These are phyloP conservation scores for Vitis amurensis DNA, from an alignment of 164 flowering plant species.

Conservation along the genomic window DNA sequence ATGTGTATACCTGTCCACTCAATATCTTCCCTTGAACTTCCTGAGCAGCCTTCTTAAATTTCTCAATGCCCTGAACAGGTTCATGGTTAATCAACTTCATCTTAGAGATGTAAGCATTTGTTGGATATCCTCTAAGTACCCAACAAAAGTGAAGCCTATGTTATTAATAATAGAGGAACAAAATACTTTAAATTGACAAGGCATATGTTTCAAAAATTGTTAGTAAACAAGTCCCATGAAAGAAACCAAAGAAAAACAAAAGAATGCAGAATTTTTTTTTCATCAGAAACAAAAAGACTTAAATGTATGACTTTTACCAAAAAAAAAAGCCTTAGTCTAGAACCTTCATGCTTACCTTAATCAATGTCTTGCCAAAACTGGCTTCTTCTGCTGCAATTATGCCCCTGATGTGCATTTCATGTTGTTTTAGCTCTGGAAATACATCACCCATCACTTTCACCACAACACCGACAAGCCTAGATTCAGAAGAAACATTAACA, in stretches of 20 bases:
- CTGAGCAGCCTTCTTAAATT: slow-evolving; percentile 88
- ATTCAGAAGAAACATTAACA: slow-evolving; percentile 4
- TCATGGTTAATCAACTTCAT: slow-evolving; percentile 5
- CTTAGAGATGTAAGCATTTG: background rate
- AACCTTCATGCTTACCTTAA: slow-evolving; percentile 46
- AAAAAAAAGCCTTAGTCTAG: no score
- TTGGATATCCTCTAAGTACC: no score
- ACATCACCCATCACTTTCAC: slow-evolving; percentile 82
- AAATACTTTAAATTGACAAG: no score
- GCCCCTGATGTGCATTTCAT: slow-evolving; percentile 60
- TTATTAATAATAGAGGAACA: no score
- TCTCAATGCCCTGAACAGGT: slow-evolving; percentile 86
- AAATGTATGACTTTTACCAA: no score
- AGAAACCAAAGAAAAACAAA: no score
- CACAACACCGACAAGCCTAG: slow-evolving; percentile 77
- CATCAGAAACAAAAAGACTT: no score
- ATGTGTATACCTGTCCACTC: slow-evolving; percentile 69
- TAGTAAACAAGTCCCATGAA: no score
- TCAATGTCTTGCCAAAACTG: slow-evolving; percentile 89
- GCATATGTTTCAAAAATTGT: no score
- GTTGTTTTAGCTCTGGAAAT: slow-evolving; percentile 84
- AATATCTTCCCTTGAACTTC: slow-evolving; percentile 73
- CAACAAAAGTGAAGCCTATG: no score
- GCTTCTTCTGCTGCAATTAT: slow-evolving; percentile 79
- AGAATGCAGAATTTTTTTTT: no score